Conservation (phyloP, 176 grass and related monocot species). For the Tuctoria greenei region DNA sequence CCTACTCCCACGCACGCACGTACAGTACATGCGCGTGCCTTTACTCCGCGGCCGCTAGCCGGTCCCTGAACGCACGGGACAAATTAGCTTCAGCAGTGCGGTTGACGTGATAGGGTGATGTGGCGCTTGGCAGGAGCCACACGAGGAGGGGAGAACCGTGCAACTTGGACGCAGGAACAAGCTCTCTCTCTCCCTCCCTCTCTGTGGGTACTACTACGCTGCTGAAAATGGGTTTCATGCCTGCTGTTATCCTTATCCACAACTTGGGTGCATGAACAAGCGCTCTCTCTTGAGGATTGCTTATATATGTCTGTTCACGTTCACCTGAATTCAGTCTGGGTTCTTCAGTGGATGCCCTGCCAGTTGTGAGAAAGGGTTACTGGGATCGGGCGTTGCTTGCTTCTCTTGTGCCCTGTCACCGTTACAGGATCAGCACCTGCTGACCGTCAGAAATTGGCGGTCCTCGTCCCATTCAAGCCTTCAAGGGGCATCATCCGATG, state of each 20-base stretch:
- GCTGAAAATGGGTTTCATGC: neutral
- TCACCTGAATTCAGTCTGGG: neutral
- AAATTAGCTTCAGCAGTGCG: neutral
- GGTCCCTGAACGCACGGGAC: constrained; percentile 26
- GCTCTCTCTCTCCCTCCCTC: neutral
- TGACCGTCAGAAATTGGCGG: constrained; percentile 1
- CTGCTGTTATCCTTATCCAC: neutral
- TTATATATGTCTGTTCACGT: too few relatives aligned
- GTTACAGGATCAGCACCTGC: neutral
- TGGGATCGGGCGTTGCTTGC: constrained; percentile 5
- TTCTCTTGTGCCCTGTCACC: neutral
- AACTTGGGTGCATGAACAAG: neutral
- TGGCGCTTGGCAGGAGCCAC: neutral
- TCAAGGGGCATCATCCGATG: constrained; percentile 11
- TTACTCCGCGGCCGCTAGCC: neutral
- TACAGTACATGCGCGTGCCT: constrained; percentile 18
- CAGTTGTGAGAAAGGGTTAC: neutral
- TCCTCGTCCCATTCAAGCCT: neutral
- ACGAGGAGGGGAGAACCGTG: neutral
- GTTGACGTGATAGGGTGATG: neutral
- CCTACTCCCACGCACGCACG: neutral
- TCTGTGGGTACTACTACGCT: neutral
- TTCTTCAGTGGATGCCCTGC: neutral
- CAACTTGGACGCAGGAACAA: neutral
- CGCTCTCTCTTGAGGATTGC: neutral